These are phyloP conservation scores for Cudoniella acicularis DNA, from an alignment of 495 filamentous ascomycete species.

Conservation along the genomic window DNA sequence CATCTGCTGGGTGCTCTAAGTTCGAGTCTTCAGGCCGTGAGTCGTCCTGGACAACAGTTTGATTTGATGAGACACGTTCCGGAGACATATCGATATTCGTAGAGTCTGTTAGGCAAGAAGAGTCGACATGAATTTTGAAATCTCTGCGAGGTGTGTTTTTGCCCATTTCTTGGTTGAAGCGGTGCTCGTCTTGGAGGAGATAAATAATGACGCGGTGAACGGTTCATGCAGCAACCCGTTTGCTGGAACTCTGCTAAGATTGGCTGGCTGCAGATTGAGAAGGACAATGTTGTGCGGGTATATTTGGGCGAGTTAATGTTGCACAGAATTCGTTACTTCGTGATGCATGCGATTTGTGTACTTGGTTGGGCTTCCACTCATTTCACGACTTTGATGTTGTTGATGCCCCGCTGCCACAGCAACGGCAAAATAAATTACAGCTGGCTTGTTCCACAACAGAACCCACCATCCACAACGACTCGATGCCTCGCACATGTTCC, in stretches of 20 bases:
- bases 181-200: background rate
- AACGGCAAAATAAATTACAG: background rate
- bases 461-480: background rate
- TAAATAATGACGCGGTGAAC: slow-evolving; percentile 3
- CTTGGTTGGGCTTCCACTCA: background rate
- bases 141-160: slow-evolving; percentile 29
- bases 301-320: background rate
- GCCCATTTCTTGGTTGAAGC: slow-evolving; percentile 15
- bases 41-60: slow-evolving; percentile 21
- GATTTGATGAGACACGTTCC: slow-evolving; percentile 11
- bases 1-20: slow-evolving; percentile 3
- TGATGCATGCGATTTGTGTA: background rate
- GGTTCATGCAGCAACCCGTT: slow-evolving; percentile 26
- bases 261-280: background rate
- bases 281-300: background rate
- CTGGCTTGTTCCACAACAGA: background rate
- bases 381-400: no score
- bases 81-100: slow-evolving; percentile 30
- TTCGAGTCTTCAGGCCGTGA: slow-evolving; percentile 10
- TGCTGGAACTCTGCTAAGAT: background rate
- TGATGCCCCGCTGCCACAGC: no score
- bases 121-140: slow-evolving; percentile 42
- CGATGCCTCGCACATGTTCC: background rate
- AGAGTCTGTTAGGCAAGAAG: slow-evolving; percentile 34
- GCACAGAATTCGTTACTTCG: slow-evolving; percentile 6